These are phyloP conservation scores for Sedum album DNA, from an alignment of 164 flowering plant genomes.

Conservation along the genomic window DNA sequence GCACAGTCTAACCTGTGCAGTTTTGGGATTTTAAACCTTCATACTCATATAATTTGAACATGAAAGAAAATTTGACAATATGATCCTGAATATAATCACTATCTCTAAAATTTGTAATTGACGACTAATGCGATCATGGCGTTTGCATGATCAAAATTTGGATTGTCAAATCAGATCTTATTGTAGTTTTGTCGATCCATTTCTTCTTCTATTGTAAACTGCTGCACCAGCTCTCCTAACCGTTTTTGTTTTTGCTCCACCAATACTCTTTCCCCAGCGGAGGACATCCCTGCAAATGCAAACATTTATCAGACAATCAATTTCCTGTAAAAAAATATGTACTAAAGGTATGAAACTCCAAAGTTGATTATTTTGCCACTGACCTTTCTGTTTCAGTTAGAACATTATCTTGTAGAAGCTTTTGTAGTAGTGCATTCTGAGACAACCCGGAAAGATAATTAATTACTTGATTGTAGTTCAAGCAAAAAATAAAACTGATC, in stretches of 20 bases:
- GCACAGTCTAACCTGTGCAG: too few relatives aligned
- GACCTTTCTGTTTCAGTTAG: constrained; percentile 77
- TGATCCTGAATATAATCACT: too few relatives aligned
- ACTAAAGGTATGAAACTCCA: neutral
- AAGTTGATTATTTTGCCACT: constrained; percentile 7
- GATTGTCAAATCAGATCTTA: too few relatives aligned
- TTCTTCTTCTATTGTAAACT: constrained; percentile 74
- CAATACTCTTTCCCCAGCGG: constrained; percentile 82
- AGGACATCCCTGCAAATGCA: constrained; percentile 67
- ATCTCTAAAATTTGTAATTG: too few relatives aligned
- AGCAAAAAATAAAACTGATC: constrained; percentile 12
- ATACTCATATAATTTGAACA: too few relatives aligned
- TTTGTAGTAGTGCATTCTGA: constrained; percentile 82
- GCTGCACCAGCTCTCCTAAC: constrained; percentile 82
- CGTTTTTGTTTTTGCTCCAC: constrained; percentile 60
- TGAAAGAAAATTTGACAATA: too few relatives aligned
- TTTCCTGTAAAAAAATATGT: neutral
- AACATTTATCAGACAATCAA: neutral
- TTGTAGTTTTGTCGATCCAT: too few relatives aligned
- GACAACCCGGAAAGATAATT: constrained; percentile 7
- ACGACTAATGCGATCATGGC: too few relatives aligned
- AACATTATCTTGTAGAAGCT: constrained; percentile 45
- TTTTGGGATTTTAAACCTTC: too few relatives aligned
- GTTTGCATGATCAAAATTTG: too few relatives aligned
- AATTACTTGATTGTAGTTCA: neutral